A percentile compares a stretch with the other conserved stretches of the same genome.
These are phyloP conservation scores for Pythium coloratum DNA, from an alignment of 352 stramenopile genomes.

Conservation along the genomic window DNA sequence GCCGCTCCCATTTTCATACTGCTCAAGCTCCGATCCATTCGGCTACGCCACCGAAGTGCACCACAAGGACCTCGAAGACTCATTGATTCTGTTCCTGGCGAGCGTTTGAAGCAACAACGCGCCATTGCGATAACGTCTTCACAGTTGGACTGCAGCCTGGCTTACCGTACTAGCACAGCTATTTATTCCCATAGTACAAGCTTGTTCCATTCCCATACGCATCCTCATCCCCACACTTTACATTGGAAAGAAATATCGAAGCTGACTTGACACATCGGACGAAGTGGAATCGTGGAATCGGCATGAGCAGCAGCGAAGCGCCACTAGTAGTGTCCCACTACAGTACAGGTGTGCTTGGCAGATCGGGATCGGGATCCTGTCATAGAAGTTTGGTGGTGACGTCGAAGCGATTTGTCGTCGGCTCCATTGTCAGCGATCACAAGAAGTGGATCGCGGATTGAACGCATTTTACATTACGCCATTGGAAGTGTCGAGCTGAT, in stretches of 20 bases:
- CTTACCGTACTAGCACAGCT: not conserved
- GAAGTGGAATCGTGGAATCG: too few species aligned
- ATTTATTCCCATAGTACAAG: constrained; percentile 3
- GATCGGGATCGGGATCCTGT: not conserved
- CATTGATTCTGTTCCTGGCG: constrained; percentile 26
- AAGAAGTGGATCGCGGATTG: not conserved
- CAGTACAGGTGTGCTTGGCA: not conserved
- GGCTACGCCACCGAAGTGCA: constrained; percentile 43
- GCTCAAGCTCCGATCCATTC: constrained; percentile 14
- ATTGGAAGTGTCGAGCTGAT: not conserved
- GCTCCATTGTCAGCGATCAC: not conserved
- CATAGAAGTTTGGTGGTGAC: not conserved
- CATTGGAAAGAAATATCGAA: too few species aligned
- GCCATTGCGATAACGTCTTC: not conserved
- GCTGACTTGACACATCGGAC: too few species aligned
- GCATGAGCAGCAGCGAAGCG: too few species aligned
- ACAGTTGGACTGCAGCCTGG: not conserved
- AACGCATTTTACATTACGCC: constrained; percentile 1
- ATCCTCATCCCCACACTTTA: too few species aligned
- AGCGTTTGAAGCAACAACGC: constrained; percentile 8
- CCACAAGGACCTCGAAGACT: constrained; percentile 35
- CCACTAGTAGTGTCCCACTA: not conserved
- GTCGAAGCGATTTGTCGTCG: not conserved
- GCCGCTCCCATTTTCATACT: constrained; percentile 46
- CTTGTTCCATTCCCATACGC: not conserved